Base-by-base conservation (phyloP, 2,329 filamentous ascomycete species). In the Aspergillus thermomutatus region DNA sequence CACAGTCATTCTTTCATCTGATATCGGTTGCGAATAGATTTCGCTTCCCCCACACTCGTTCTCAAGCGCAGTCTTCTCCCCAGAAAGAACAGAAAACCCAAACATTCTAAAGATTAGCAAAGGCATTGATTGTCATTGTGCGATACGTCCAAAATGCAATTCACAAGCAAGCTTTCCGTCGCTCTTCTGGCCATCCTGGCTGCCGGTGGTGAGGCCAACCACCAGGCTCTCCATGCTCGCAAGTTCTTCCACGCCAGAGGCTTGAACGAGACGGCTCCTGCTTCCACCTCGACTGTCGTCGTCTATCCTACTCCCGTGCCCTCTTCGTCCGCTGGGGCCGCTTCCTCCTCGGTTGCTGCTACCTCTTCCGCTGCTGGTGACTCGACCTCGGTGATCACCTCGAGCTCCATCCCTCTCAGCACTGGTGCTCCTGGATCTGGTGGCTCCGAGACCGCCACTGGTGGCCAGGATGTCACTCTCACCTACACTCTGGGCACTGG, bases 401-500 rank as follows among this genome's bases (percentile, higher is more conserved):
- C 57, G 21, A 49, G 54, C 25, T 53, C 65, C 37, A 53, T 62
- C 37, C 60, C 66, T 50, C 58, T 66, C 37, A 60, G 61, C 54
- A 69, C 68, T 40, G 63, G 61, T n/a, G 56, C 59, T 14, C 50
- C 63, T 37, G 55, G 56, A 21, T 57, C 61, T 3, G 53, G 52
- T 50, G 50, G 56, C 21, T 46, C 43, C 37, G 26, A 43, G 21
- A 14, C 28, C 49, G n/a, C 49, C 56, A 31, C 52, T 59, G 34
- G 54, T 43, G 25, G 48, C 55, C 34, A 62, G 28, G 69, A 68
- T 55, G 46, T 73, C 57, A 72, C 68, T 31, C 41, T 77, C 45
- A 75, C 74, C 49, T 77, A 76, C 68, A 77, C 74, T n/a, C 52
- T 74, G 31, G 72, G 71, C 37, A 61, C 69, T 47, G 74, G 74